Base-by-base conservation (phyloP, 345 rosid species). In the Populus deltoides region DNA sequence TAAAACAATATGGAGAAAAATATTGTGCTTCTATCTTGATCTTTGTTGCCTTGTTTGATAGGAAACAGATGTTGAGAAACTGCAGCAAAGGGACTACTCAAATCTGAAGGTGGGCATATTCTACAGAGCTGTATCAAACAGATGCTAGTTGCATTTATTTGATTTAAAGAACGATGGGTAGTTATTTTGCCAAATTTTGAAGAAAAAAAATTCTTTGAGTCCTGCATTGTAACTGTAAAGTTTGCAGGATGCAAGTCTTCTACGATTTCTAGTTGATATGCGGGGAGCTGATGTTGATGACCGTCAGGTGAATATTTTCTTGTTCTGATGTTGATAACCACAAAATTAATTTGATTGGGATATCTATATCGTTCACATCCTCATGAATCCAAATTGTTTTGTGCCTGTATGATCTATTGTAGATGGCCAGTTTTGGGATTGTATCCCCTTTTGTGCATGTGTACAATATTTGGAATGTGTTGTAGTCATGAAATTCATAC, bases 261-360 rank as follows among this genome's bases (percentile, higher is more conserved):
- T 94, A 78, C 90, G 97, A 62, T 94, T 94, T 85, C 88, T 93
- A 67, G 97, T 94, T 25, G 98, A 94, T 80, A 93, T 94, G 97
- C 89, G 97, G 5, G 97, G 94, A 83, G 94, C 77, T 78, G 98
- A 94, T 85, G 97, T 86, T 65, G 94, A 94, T 83, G 97, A 89
- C 76, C 66, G 88, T 70, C 98, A 91, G 97, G 98, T 86, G 86
- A 84, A 66, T 67, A 72, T 85, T 68, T 68, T 15, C 55, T 65
- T 7, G 49, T 55, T 39, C 13, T 13, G 36, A 41, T 41, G 45
- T 41, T 41, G 4, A 41, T 41, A 51, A 41, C 53, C 31, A 63
- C 13, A 63, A 63, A 63, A n/a, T n/a, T 63, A 15, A 22, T 24
- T 24, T 63, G 29, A 63, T 63, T n/a, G 29, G 16, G 51, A 47